Evolutionary conservation across 768 basidiomycete species (phyloP).

Genomic region (Mycena vulgaris): DNA sequence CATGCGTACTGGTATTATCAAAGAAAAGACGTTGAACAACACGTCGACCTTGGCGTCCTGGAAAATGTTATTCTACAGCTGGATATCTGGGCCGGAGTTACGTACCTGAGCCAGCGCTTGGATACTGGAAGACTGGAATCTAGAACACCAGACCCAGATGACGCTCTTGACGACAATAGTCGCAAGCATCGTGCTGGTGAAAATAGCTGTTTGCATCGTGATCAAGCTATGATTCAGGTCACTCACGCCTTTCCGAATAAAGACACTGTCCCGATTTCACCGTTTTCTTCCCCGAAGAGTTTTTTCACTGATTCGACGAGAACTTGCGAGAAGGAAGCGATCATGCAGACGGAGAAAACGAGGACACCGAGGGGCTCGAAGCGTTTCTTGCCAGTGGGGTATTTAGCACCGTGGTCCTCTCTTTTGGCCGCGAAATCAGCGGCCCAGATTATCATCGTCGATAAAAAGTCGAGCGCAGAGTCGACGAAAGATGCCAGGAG

Average conservation of each 20-base stretch:
- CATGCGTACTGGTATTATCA: constrained; percentile 30
- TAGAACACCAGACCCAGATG: constrained; percentile 38
- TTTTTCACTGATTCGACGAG: constrained; percentile 33
- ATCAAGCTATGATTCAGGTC: neutral
- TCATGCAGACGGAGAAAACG: constrained; percentile 41
- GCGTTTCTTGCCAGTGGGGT: constrained; percentile 39
- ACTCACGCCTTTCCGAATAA: constrained; percentile 36
- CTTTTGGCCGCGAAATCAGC: constrained; percentile 35
- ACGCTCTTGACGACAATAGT: constrained; percentile 35
- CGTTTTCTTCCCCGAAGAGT: constrained; percentile 28
- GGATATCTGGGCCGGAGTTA: too few species aligned
- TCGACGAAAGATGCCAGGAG: constrained; percentile 41
- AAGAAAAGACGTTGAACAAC: constrained; percentile 39
- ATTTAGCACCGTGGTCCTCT: constrained; percentile 32
- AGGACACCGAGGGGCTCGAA: constrained; percentile 41
- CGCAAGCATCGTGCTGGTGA: constrained; percentile 32
- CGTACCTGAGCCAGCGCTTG: constrained; percentile 38
- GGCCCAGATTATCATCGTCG: constrained; percentile 38
- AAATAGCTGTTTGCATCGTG: neutral
- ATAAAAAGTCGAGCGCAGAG: constrained; percentile 38
- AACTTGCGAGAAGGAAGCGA: constrained; percentile 39
- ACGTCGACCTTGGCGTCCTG: constrained; percentile 41
- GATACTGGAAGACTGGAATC: constrained; percentile 30
- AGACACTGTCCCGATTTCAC: constrained; percentile 34
- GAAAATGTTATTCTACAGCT: neutral